Percentiles rank a stretch among this genome's conserved stretches.
These are phyloP conservation scores for Claviceps fusiformis DNA, from an alignment of 2,329 filamentous ascomycete species.

Conservation along the genomic window DNA sequence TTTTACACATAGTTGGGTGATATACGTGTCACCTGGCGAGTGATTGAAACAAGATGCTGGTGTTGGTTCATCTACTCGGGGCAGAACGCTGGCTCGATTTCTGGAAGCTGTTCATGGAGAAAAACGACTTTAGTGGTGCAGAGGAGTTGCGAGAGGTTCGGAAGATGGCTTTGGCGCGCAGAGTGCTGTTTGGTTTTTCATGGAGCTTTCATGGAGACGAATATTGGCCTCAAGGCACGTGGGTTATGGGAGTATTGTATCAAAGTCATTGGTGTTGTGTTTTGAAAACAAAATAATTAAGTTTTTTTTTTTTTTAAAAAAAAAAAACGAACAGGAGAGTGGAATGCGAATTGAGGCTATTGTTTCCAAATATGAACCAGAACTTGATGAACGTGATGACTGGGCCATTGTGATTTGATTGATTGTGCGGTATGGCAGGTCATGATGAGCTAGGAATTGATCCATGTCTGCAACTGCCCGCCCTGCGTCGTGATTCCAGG, in stretches of 20 bases:
- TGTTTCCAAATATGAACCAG: too few relatives aligned
- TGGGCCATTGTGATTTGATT: too few relatives aligned
- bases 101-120: neutral
- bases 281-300: neutral
- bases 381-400: too few relatives aligned
- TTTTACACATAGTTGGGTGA: constrained; percentile 1
- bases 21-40: neutral
- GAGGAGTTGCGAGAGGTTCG: neutral
- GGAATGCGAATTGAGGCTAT: neutral
- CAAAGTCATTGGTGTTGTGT: neutral
- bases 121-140: neutral
- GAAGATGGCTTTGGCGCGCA: neutral
- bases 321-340: too few relatives aligned
- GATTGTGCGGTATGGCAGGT: too few relatives aligned
- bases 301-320: too few relatives aligned
- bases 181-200: neutral
- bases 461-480: too few relatives aligned
- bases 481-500: too few relatives aligned
- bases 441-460: too few relatives aligned
- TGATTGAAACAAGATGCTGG: neutral
- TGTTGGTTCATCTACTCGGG: neutral
- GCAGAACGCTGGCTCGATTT: neutral
- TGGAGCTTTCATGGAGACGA: neutral
- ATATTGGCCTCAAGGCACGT: neutral
- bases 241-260: neutral